These are phyloP conservation scores for Zygnema circumcarinatum DNA, from an alignment of 139 green algal genomes.

Conservation along the genomic window DNA sequence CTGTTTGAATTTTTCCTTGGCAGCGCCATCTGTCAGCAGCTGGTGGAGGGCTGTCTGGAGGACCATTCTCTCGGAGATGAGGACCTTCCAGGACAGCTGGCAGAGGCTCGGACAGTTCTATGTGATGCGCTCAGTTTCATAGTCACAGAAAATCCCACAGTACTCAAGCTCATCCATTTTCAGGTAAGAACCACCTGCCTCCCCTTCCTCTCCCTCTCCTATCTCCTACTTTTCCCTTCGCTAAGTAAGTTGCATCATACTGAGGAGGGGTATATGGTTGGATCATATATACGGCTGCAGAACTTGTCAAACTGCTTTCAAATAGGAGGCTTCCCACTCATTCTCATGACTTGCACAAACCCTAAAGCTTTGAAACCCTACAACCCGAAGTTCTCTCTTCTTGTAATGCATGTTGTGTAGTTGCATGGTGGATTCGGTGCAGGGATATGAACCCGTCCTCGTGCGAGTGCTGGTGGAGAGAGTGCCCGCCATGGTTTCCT, in stretches of 20 bases:
- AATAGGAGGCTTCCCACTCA: no score
- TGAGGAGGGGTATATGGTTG: background rate
- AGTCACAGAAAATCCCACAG: background rate
- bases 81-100: constrained; percentile 18
- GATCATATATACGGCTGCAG: no score
- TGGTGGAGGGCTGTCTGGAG: background rate
- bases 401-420: background rate
- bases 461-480: background rate
- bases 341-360: background rate
- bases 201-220: background rate
- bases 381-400: background rate
- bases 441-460: background rate
- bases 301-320: no score
- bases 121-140: background rate
- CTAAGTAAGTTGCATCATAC: background rate
- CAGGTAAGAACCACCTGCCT: background rate
- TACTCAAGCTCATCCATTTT: constrained; percentile 20
- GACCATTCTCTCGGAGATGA: background rate
- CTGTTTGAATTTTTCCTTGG: background rate
- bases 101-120: background rate
- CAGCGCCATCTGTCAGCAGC: constrained; percentile 13
- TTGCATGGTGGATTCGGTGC: background rate
- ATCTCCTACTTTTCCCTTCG: background rate
- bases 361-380: background rate
- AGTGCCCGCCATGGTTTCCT: background rate